Base-by-base conservation (phyloP, 345 rosid genomes). In the Balakata baccata region DNA sequence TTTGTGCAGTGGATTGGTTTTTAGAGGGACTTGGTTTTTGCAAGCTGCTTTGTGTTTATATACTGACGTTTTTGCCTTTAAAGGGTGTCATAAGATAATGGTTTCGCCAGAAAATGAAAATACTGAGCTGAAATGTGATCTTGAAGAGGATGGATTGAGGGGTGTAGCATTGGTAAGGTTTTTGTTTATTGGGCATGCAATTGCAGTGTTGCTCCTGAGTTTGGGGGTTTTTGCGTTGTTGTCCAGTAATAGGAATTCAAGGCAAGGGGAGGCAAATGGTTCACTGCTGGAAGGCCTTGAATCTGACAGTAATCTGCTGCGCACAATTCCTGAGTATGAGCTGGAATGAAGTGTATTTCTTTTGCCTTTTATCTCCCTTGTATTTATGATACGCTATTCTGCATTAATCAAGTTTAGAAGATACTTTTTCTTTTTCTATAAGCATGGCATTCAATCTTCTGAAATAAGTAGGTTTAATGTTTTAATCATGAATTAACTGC, bases 1-100 rank as follows among this genome's bases (percentile, higher is more conserved):
- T 47, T 56, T 89, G 71, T 87, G 77, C 43, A 80, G 74, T 69
- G 87, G 87, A 0, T 68, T 89, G 84, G 74, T 89, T 68, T 77
- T 87, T 23, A 86, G 82, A 74, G 89, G 89, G 47, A 75, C 79
- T 69, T 87, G 93, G 90, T 67, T 83, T 59, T 71, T 87, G 74
- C 90, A 87, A 76, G 82, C 86, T 60, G 89, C 86, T 34, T 71
- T 89, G 64, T 73, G 69, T 73, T 71, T 89, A 75, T 84, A 84
- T 60, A 84, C 84, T 22, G 89, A 87, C 62, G 69, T 73, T 3
- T 89, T 84, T 78, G 81, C 66, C 1, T 70, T 85, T 4, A 78
- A 82, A 71, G 93, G 93, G 41, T 84, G 90, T 65, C 68, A 34
- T 2, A 81, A 80, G 71, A 45, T 81, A 66, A 52, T 64, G 64